Evolutionary conservation across 1,284 basidiomycete species (phyloP).

Genomic region (Laetiporus sulphureus): DNA sequence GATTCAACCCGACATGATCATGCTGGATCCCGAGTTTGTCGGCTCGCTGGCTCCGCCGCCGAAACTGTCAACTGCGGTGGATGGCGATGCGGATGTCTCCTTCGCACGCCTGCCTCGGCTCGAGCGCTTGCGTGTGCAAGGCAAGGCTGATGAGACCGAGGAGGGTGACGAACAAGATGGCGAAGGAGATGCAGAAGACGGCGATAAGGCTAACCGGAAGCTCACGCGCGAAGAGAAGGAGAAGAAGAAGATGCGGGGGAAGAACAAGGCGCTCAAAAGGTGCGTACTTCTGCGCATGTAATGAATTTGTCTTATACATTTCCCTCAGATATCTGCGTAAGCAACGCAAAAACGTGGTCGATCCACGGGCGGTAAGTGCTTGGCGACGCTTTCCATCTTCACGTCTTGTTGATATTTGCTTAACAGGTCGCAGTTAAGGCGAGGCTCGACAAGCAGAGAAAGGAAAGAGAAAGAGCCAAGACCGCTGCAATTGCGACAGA

Average conservation of each 20-base stretch:
- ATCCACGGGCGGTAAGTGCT: constrained; percentile 70
- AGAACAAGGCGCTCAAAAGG: constrained; percentile 79
- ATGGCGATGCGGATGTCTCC: constrained; percentile 47
- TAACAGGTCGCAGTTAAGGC: constrained; percentile 58
- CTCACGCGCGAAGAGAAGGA: constrained; percentile 47
- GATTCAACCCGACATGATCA: constrained; percentile 93
- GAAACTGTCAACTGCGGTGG: constrained; percentile 51
- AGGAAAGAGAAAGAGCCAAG: constrained; percentile 42
- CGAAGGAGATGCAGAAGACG: constrained; percentile 31
- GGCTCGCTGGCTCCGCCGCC: constrained; percentile 64
- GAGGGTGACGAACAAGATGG: constrained; percentile 23
- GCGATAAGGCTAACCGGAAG: constrained; percentile 13
- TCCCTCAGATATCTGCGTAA: constrained; percentile 64
- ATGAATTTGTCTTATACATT: background rate
- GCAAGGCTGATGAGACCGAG: constrained; percentile 69
- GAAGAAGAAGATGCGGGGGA: constrained; percentile 81
- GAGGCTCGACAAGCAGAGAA: constrained; percentile 60
- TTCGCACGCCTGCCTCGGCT: constrained; percentile 69
- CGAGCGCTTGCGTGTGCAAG: constrained; percentile 64
- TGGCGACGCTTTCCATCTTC: background rate
- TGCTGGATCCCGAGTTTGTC: constrained; percentile 81
- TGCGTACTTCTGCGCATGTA: too few species aligned
- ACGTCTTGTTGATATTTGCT: constrained; percentile 6
- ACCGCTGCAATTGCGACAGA: constrained; percentile 35
- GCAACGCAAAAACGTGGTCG: constrained; percentile 90